Percentiles rank a stretch among this genome's conserved stretches.
Conservation (phyloP, 305 asterid species). For the Lippia alba region DNA sequence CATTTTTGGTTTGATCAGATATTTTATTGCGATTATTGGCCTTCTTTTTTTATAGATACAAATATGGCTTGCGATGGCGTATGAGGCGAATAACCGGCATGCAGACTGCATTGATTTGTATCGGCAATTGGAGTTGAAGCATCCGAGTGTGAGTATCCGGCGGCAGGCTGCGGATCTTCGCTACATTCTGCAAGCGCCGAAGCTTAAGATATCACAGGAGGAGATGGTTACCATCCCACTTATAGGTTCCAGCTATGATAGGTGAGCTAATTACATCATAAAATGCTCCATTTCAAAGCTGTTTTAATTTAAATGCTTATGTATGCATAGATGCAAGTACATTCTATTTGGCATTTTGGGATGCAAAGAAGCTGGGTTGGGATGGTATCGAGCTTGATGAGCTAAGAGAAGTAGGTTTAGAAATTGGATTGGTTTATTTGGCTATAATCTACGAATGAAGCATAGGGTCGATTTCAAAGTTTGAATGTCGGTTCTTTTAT, state of each 20-base stretch:
- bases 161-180: conserved; percentile 88
- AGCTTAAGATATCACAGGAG: conserved; percentile 92
- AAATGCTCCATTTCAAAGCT: background rate
- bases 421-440: too few species aligned
- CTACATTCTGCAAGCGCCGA: conserved; percentile 94
- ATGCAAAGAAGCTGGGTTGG: background rate
- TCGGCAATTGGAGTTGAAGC: conserved; percentile 71
- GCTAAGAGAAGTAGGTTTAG: background rate
- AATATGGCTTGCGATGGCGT: conserved; percentile 99
- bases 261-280: conserved; percentile 47
- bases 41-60: conserved; percentile 64
- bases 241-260: conserved; percentile 92
- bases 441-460: too few species aligned
- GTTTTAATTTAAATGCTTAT: too few species aligned
- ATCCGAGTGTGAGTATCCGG: conserved; percentile 74
- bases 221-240: conserved; percentile 98
- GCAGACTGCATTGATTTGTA: conserved; percentile 88
- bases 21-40: background rate
- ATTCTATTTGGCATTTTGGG: background rate
- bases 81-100: conserved; percentile 94
- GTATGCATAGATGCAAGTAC: background rate
- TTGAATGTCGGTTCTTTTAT: too few species aligned
- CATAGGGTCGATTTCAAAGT: too few species aligned
- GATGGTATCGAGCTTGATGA: background rate
- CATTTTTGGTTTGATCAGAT: background rate